Evolutionary conservation across 1,139 yeast species (phyloP).

Genomic region (Arxiozyma telluris): DNA sequence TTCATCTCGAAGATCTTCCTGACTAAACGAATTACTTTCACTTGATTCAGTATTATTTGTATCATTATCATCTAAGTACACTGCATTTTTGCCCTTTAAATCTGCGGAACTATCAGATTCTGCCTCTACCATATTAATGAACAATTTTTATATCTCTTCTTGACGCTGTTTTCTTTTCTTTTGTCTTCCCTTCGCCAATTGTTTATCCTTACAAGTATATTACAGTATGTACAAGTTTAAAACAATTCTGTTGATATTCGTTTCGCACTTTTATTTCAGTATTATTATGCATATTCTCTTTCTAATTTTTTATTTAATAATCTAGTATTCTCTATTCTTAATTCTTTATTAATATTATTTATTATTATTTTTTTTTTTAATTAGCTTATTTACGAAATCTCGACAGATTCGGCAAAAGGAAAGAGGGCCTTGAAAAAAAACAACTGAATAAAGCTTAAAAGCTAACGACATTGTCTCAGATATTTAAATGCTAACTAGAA

Average conservation of each 20-base stretch:
- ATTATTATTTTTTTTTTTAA: too few species aligned
- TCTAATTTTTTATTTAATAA: too few species aligned
- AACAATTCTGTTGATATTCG: too few species aligned
- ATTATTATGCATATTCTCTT: too few species aligned
- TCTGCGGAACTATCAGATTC: not conserved
- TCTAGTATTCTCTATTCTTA: too few species aligned
- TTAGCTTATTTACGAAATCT: not conserved
- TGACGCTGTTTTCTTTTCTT: not conserved
- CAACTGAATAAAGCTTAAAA: not conserved
- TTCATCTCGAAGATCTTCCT: not conserved
- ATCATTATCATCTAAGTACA: constrained; percentile 1
- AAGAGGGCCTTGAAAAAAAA: not conserved
- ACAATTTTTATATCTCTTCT: not conserved
- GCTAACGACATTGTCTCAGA: not conserved
- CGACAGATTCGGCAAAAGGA: not conserved
- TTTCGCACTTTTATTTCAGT: too few species aligned
- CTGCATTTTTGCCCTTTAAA: not conserved
- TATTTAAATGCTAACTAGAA: not conserved
- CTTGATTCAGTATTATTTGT: not conserved
- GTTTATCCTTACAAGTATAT: not conserved
- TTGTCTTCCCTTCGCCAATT: not conserved
- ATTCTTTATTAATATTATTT: too few species aligned
- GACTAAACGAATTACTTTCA: not conserved
- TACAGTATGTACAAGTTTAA: too few species aligned
- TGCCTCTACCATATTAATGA: not conserved